Base-by-base conservation (phyloP, 306 rosid genomes). In the Gastrolobium villosum region DNA sequence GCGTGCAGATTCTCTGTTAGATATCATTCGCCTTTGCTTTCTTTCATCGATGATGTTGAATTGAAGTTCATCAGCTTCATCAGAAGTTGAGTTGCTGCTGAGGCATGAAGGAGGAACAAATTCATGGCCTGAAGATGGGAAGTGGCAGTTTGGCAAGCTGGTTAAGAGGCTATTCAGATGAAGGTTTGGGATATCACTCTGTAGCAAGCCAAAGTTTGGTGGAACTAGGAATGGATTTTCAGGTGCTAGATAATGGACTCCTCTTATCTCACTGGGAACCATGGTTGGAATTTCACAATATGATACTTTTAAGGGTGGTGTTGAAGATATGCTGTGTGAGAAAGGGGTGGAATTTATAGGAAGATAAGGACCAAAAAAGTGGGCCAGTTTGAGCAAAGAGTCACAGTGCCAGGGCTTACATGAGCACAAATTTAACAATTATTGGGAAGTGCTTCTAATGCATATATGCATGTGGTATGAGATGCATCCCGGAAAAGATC, bases 1-100 rank as follows among this genome's bases (percentile, higher is more conserved):
- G 28, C 98, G 68, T 2, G 98, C 98, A 0, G 98, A 93, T 81
- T 93, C 98, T 71, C 98, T 50, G 78, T 93, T 93, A 0, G 98
- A 93, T 76, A 93, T 91, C 98, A 93, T 93, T 56, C 98, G 45
- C 52, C 97, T 30, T 75, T 87, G 93, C 66, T 85, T 90, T 86
- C 98, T 81, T n/a, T 91, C 92, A 1, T 93, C 92, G 70, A 93
- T 82, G 78, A 89, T 68, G 64, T 66, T 75, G 56, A 81, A 71
- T 32, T 85, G 91, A 7, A 86, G 89, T 7, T 90, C 97, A 35
- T 93, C 97, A 1, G 92, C 94, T 62, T 91, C 96, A 56, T 91
- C 98, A 11, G 96, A 86, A 31, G 96, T 86, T n/a, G 93, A 88
- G 84, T 86, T 90, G 84, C 81, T 89, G 88, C 97, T 90, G 28